Evolutionary conservation across 768 basidiomycete genomes (phyloP).

Genomic region (Pisolithus orientalis): DNA sequence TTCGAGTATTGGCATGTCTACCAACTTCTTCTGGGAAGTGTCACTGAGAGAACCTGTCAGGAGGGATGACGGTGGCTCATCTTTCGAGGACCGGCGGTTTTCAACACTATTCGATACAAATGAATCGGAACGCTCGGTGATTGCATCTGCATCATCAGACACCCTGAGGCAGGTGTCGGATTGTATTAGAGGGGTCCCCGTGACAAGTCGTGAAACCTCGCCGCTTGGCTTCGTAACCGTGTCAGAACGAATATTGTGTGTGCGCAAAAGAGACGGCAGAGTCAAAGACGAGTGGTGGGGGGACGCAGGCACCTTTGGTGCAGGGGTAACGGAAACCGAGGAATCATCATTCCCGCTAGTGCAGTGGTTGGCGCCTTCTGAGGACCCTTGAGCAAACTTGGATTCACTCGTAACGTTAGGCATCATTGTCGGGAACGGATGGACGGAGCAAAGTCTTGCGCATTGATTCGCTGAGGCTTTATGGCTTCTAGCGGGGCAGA

Average conservation of each 20-base stretch:
- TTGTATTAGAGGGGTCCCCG: constrained; percentile 1
- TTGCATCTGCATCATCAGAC: constrained; percentile 1
- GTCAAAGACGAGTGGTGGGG: constrained; percentile 13
- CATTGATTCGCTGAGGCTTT: constrained; percentile 10
- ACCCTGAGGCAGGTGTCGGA: neutral
- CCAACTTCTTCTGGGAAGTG: neutral
- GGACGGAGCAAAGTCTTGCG: constrained; percentile 23
- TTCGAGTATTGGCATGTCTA: neutral
- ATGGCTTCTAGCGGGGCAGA: constrained; percentile 1
- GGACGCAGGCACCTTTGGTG: constrained; percentile 13
- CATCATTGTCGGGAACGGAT: constrained; percentile 3
- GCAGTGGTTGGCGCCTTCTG: constrained; percentile 7
- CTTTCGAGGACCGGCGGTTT: neutral
- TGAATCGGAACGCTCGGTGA: neutral
- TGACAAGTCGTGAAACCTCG: neutral
- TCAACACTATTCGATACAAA: no score
- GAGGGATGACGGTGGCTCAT: constrained; percentile 16
- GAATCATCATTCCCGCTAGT: constrained; percentile 5
- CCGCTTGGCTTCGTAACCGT: constrained; percentile 3
- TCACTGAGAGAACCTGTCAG: constrained; percentile 12
- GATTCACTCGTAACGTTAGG: constrained; percentile 7
- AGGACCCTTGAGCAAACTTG: neutral
- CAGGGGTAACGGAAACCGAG: neutral
- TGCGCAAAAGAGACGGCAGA: constrained; percentile 9
- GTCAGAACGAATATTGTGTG: constrained; percentile 9